Conservation (phyloP, 305 asterid genomes). For the Andrographis paniculata region DNA sequence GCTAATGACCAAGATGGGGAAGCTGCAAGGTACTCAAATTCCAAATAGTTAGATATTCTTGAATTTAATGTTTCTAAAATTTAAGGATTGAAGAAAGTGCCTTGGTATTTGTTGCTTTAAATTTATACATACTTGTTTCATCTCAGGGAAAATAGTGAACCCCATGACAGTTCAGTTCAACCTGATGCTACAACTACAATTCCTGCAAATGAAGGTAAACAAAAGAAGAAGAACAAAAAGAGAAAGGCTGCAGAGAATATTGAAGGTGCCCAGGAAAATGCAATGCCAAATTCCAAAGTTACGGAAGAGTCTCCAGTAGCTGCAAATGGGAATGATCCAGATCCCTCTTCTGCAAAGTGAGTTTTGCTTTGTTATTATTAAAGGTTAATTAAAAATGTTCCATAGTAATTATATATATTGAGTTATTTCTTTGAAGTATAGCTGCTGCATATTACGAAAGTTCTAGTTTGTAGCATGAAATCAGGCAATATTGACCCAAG, state of each 20-base stretch:
- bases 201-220: slow-evolving; percentile 32
- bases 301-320: slow-evolving; percentile 25
- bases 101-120: background rate
- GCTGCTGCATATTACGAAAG: background rate
- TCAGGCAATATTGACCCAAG: background rate
- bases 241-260: slow-evolving; percentile 35
- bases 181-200: slow-evolving; percentile 22
- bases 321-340: slow-evolving; percentile 32
- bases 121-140: background rate
- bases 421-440: slow-evolving; percentile 5
- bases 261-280: slow-evolving; percentile 26
- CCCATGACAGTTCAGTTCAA: slow-evolving; percentile 20
- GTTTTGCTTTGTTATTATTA: slow-evolving; percentile 18
- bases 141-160: slow-evolving; percentile 27
- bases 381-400: slow-evolving; percentile 8
- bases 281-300: slow-evolving; percentile 20
- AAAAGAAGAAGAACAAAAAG: slow-evolving; percentile 45
- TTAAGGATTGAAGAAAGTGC: background rate
- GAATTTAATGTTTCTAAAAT: background rate
- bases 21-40: slow-evolving; percentile 35
- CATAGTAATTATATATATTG: slow-evolving; percentile 7
- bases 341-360: slow-evolving; percentile 45
- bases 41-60: slow-evolving; percentile 6
- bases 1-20: slow-evolving; percentile 33
- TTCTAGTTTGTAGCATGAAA: background rate